phyloP scores from a whole-genome alignment of 352 stramenopile genomes.

The Pseudoperonospora humuli region DNA sequence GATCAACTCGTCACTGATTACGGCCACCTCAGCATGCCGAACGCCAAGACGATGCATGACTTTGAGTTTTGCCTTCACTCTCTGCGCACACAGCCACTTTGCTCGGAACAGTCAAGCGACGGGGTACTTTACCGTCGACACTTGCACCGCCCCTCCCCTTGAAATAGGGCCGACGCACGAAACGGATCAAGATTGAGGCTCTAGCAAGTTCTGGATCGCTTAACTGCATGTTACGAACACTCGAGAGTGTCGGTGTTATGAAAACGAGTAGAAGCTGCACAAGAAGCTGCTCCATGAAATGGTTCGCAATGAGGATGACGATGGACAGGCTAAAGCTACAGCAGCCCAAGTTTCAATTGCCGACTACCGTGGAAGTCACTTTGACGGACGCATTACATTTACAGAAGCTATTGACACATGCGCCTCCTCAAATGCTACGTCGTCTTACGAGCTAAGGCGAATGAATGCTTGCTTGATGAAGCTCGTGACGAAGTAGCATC shows the following conservation, averaged over 20 bases:
- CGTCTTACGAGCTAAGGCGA: conserved; percentile 91
- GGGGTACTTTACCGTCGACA: too few species aligned
- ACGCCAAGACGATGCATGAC: conserved; percentile 68
- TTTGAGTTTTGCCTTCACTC: background rate
- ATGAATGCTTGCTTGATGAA: too few species aligned
- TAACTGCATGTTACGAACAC: too few species aligned
- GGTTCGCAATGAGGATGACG: conserved; percentile 38
- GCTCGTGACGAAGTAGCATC: conserved; percentile 93
- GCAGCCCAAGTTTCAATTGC: conserved; percentile 19
- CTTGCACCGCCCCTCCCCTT: too few species aligned
- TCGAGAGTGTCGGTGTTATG: too few species aligned
- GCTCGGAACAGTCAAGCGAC: conserved; percentile 4
- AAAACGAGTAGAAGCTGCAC: too few species aligned
- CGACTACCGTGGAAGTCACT: conserved; percentile 19
- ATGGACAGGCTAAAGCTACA: too few species aligned
- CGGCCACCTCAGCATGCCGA: conserved; percentile 63
- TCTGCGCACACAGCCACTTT: background rate
- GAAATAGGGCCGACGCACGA: too few species aligned
- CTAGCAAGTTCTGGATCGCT: too few species aligned
- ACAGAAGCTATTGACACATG: conserved; percentile 89
- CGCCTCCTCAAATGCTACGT: conserved; percentile 93
- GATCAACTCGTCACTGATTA: conserved; percentile 79
- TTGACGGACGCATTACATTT: conserved; percentile 88
- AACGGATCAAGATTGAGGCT: too few species aligned
- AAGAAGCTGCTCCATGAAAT: too few species aligned